Percentiles rank a stretch among this genome's conserved stretches.
Evolutionary conservation across 225 moss, liverwort and hornwort species (phyloP).

Genomic region (Thuidium tamariscinum): DNA sequence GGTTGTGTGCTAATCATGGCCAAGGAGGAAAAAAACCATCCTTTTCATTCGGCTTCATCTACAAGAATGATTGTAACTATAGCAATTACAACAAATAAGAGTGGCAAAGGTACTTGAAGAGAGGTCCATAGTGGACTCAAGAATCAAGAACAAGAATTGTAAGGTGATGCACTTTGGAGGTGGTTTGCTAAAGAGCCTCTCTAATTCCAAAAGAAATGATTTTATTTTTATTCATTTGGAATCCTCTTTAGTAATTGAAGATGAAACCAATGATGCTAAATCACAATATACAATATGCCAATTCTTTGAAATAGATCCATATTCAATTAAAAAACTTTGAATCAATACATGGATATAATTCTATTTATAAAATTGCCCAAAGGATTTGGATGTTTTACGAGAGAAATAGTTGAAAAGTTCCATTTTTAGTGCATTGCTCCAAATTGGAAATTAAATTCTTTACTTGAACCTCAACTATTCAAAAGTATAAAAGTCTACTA

Average conservation of each 20-base stretch:
- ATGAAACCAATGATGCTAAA: neutral
- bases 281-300: neutral
- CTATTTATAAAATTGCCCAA: rapidly evolving
- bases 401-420: neutral
- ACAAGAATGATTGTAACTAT: neutral
- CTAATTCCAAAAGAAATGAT: rapidly evolving
- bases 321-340: neutral
- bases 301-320: neutral
- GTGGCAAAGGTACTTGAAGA: neutral
- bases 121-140: neutral
- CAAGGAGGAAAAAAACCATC: neutral
- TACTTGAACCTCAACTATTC: rapidly evolving
- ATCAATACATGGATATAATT: neutral
- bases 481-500: neutral
- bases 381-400: rapidly evolving
- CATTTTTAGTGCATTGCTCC: neutral
- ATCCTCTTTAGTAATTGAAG: neutral
- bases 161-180: too few relatives aligned
- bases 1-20: neutral
- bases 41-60: neutral
- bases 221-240: neutral
- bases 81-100: neutral
- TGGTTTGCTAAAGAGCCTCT: neutral
- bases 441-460: neutral
- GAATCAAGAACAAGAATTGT: neutral